A percentile compares a stretch with the other conserved stretches of the same genome.
phyloP scores from a whole-genome alignment of 306 rosid species.

The Glycyrrhiza uralensis region DNA sequence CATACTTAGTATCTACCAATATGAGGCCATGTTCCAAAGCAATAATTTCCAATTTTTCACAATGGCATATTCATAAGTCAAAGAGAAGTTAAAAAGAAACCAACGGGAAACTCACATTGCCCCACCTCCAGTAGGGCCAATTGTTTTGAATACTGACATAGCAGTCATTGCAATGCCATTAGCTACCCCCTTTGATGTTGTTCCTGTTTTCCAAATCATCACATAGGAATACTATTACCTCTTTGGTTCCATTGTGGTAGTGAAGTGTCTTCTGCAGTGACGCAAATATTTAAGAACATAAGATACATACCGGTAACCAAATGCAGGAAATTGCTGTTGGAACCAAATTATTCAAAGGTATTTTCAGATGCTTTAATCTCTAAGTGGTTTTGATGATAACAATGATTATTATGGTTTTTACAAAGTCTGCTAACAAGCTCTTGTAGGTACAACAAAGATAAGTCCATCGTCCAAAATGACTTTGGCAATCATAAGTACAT shows the following conservation, averaged over 20 bases:
- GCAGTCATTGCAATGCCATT: not conserved
- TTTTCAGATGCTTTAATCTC: too few species aligned
- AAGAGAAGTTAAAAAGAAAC: too few species aligned
- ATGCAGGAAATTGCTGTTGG: constrained; percentile 37
- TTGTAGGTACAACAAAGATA: too few species aligned
- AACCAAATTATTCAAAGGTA: too few species aligned
- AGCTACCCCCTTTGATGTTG: not conserved
- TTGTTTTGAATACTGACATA: not conserved
- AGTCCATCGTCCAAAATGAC: too few species aligned
- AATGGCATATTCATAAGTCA: too few species aligned
- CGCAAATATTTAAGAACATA: not conserved
- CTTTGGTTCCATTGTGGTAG: constrained; percentile 31
- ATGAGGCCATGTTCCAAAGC: constrained; percentile 93
- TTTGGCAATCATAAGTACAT: too few species aligned
- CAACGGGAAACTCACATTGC: not conserved
- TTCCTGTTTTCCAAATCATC: not conserved
- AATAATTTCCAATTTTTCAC: too few species aligned
- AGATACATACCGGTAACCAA: constrained; percentile 42
- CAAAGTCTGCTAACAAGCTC: too few species aligned
- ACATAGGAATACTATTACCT: too few species aligned
- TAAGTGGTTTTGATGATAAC: too few species aligned
- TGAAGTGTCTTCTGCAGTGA: constrained; percentile 70
- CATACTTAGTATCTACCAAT: constrained; percentile 94
- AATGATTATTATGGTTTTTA: too few species aligned
- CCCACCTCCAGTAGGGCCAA: not conserved